Evolutionary conservation across 768 basidiomycete species (phyloP), one percentile per base, ranked within the genome.

Genomic region (Lyophyllum shimeji): DNA sequence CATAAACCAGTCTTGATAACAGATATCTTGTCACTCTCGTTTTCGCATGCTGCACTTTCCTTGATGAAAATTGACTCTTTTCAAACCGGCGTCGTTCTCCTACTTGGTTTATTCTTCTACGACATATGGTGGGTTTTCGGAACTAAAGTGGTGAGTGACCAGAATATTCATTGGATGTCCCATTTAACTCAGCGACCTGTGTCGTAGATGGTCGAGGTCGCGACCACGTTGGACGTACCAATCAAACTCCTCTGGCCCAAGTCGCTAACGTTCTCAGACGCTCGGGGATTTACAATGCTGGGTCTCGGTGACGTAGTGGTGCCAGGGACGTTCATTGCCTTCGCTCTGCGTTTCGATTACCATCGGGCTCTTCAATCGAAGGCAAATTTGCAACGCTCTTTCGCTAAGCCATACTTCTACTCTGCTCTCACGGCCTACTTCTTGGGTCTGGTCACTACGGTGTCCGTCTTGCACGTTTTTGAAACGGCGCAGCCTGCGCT

Each of bases 81-180:
- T 78, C 72, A 79, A 64, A 97, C 96, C 15, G 96, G 94, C 7
- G 80, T 80, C 39, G 83, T 93, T 57, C 79, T 98, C 2, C 77
- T 99, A 5, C 80, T 81, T 2, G 94, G 92, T 4, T 75, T 99
- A 21, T 93, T 98, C 73, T 45, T 97, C 40, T 98, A 98, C 67
- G 96, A 98, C 67, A 83, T 97, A 39, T 96, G 87, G 82, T 97
- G 92, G 92, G 93, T 95, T 2, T 95, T 95, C 68, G 90, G 90
- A 18, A 90, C 89, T 0, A 82, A 86, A 64, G 90, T 93, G 71
- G 90, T 90, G 69, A 67, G 89, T 76, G 11, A 1, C 34, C 12
- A 31, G 2, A 4, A 1, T 42, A 9, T 15, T 15, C 8, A 21
- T 0, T 23, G 23, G 29, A 23, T 33, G 12, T 17, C 8, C 11